A percentile compares a stretch with the other conserved stretches of the same genome.
Conservation (phyloP, 371 early-diverging fungal species). For the Lichtheimia ornata region DNA sequence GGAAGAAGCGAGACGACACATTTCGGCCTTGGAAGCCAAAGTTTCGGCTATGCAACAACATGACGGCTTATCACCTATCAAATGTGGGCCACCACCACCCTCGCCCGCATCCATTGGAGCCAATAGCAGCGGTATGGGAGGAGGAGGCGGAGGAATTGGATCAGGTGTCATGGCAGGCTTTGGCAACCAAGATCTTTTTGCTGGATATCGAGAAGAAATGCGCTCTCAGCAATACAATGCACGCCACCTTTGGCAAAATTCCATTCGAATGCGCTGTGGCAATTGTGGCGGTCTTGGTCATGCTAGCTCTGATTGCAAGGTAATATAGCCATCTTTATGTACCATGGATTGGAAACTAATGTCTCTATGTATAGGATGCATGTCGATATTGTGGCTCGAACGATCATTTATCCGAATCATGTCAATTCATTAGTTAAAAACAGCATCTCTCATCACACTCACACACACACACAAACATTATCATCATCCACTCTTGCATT, state of each 20-base stretch:
- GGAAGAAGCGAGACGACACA: constrained; percentile 48
- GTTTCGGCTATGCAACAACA: constrained; percentile 15
- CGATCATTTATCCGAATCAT: constrained; percentile 24
- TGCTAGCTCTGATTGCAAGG: constrained; percentile 44
- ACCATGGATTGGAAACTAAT: background rate
- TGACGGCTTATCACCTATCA: background rate
- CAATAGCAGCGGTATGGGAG: constrained; percentile 6
- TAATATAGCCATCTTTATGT: background rate
- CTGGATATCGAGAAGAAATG: constrained; percentile 21
- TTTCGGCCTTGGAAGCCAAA: constrained; percentile 38
- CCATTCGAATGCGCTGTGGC: constrained; percentile 26
- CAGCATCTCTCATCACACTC: too few species aligned
- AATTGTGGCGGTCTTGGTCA: constrained; percentile 49
- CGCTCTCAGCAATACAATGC: constrained; percentile 12
- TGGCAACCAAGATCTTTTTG: constrained; percentile 27
- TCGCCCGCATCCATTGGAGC: constrained; percentile 4
- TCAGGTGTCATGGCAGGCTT: constrained; percentile 21
- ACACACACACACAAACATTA: too few species aligned
- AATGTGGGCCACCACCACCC: background rate
- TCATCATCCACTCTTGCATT: too few species aligned
- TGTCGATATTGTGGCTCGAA: constrained; percentile 24
- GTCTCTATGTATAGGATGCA: constrained; percentile 11
- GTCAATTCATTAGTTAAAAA: constrained; percentile 10
- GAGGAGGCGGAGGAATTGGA: background rate
- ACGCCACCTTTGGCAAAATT: constrained; percentile 15